phyloP scores from a whole-genome alignment of 2,329 filamentous ascomycete species.

The Claviceps africana region DNA sequence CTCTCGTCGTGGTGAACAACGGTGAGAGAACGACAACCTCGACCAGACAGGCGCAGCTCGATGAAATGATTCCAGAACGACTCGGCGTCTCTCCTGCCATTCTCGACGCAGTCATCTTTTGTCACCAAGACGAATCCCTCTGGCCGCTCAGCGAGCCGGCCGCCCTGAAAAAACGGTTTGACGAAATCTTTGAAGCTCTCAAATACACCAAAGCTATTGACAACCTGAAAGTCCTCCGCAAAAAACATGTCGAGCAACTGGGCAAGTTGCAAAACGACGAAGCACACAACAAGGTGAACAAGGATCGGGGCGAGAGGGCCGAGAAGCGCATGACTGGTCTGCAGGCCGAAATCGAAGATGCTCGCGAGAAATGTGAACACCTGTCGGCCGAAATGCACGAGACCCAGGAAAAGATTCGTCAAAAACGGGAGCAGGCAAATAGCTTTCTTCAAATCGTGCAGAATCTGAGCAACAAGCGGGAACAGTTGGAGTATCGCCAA shows the following conservation, averaged over 20 bases:
- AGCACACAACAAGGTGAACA: constrained; percentile 65
- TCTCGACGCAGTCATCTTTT: constrained; percentile 92
- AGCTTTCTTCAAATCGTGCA: constrained; percentile 63
- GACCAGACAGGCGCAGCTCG: constrained; percentile 65
- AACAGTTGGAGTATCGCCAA: constrained; percentile 57
- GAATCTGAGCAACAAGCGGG: constrained; percentile 60
- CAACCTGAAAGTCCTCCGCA: constrained; percentile 76
- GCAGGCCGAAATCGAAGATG: constrained; percentile 48
- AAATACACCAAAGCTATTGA: constrained; percentile 98
- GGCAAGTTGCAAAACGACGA: constrained; percentile 60
- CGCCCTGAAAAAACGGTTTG: constrained; percentile 81
- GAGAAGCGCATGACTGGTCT: constrained; percentile 53
- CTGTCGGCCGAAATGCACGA: constrained; percentile 48
- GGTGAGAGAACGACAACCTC: constrained; percentile 71
- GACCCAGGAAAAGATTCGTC: constrained; percentile 41
- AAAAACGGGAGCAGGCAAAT: constrained; percentile 59
- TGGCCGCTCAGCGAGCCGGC: constrained; percentile 90
- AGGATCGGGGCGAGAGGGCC: constrained; percentile 64
- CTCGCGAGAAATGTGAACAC: constrained; percentile 43
- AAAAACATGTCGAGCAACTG: constrained; percentile 67
- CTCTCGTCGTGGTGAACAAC: constrained; percentile 59
- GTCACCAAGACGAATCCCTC: constrained; percentile 92
- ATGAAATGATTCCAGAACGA: constrained; percentile 70
- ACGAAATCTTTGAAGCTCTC: constrained; percentile 92
- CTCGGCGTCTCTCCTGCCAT: constrained; percentile 84